Base-by-base conservation (phyloP, 768 basidiomycete genomes). In the Agaricus blazei region DNA sequence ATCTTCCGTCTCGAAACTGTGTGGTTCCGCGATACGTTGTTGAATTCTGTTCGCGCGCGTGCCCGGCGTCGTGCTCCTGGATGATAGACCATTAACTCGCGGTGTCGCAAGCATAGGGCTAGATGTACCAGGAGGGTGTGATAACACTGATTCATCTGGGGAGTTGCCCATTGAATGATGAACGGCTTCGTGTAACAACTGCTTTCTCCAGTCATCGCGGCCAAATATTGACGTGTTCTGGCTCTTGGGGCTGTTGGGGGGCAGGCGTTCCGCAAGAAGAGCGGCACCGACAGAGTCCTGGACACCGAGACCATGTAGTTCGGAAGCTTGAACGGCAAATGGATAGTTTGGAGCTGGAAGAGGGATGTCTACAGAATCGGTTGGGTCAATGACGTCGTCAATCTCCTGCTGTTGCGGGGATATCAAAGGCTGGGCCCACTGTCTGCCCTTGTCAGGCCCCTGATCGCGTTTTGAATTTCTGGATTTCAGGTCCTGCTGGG, bases 361-460 rank as follows among this genome's bases (percentile, higher is more conserved):
- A 0, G 90, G 90, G 34, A 92, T 65, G 64, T 93, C 90, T 36
- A 93, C 90, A 26, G 79, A 80, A 63, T 92, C 91, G 26, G 90
- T 93, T 9, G 90, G 90, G 69, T 93, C 90, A 61, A 92, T 84
- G 52, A 88, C 76, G 62, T 83, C 66, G 64, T 82, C 78, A 59
- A 77, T 67, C n/a, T 65, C 60, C 51, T 67, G 62, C 43, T 36
- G 37, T 28, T 52, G 41, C 37, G 45, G 46, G 23, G 46, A 45
- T 37, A 19, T 45, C 8, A 43, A 29, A 12, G 52, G 42, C 27
- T 56, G 46, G n/a, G 34, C n/a, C 29, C 26, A 34, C 48, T 68
- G 65, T 58, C 69, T 70, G 42, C 63, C 66, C 51, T 69, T 70
- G 57, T 76, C 73, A n/a, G 74, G 69, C 29, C 64, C 75, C 56